Conservation (phyloP, 164 flowering plant species). For the Vitis amurensis region DNA sequence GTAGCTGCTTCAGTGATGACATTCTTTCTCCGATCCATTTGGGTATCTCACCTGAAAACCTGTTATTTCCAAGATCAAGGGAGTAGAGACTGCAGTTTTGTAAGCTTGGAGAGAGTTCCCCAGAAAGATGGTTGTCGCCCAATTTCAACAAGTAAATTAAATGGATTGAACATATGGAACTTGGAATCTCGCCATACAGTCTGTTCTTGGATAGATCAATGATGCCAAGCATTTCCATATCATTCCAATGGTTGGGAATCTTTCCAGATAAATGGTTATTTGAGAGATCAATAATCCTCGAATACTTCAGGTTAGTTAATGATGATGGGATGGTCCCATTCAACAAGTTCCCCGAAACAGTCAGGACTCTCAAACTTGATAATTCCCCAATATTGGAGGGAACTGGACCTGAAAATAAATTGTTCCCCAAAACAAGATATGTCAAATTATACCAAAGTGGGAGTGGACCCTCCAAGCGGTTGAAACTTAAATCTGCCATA, state of each 20-base stretch:
- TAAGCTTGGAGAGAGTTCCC: constrained; percentile 24
- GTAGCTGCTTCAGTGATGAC: neutral
- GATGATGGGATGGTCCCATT: constrained; percentile 30
- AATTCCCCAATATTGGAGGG: constrained; percentile 10
- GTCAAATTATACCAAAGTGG: constrained; percentile 9
- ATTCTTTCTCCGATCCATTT: constrained; percentile 13
- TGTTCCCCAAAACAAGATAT: constrained; percentile 5
- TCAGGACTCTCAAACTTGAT: constrained; percentile 2
- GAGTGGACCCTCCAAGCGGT: constrained; percentile 16
- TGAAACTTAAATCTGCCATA: constrained; percentile 18
- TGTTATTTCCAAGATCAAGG: constrained; percentile 31
- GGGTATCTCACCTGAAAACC: constrained; percentile 26
- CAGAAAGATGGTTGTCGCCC: constrained; percentile 24
- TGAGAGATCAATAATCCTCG: constrained; percentile 12
- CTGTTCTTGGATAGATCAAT: constrained; percentile 25
- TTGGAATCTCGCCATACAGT: constrained; percentile 36
- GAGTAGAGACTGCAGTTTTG: constrained; percentile 14
- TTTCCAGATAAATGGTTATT: constrained; percentile 24
- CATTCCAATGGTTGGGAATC: constrained; percentile 23
- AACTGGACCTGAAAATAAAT: constrained; percentile 21
- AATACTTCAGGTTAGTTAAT: neutral
- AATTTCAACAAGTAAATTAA: constrained; percentile 11
- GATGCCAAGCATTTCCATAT: neutral
- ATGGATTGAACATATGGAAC: constrained; percentile 10
- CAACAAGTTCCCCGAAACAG: constrained; percentile 19